Evolutionary conservation across 768 basidiomycete species (phyloP).

Genomic region (Tulasnella sp.): DNA sequence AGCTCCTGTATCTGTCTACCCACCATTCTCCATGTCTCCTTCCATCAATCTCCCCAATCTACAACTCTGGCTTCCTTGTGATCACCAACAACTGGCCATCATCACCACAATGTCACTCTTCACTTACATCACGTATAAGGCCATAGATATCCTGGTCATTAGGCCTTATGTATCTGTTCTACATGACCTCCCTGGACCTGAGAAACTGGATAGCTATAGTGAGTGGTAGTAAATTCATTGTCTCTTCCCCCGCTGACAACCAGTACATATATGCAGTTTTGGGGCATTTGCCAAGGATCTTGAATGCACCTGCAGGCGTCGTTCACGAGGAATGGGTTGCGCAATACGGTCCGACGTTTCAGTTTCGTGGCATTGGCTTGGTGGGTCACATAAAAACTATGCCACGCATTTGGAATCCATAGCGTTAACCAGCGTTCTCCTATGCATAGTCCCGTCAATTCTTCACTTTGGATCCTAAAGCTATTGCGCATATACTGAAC

Average conservation of each 20-base stretch:
- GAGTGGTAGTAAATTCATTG: slow-evolving; percentile 15
- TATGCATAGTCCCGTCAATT: background rate
- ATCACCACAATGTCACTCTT: too few species aligned
- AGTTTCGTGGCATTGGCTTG: slow-evolving; percentile 34
- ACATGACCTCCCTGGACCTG: slow-evolving; percentile 41
- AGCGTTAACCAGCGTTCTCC: too few species aligned
- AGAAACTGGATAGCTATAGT: slow-evolving; percentile 18
- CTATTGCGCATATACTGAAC: slow-evolving; percentile 1
- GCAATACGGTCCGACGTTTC: slow-evolving; percentile 39
- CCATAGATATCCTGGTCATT: background rate
- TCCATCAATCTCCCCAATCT: too few species aligned
- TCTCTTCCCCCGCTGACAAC: too few species aligned
- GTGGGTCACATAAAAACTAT: too few species aligned
- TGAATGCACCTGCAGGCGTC: slow-evolving; percentile 19
- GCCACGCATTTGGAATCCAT: too few species aligned
- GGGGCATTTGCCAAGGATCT: too few species aligned
- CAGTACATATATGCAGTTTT: slow-evolving; percentile 8
- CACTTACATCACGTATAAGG: too few species aligned
- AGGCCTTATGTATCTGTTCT: slow-evolving; percentile 30
- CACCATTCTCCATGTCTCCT: too few species aligned
- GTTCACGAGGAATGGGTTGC: slow-evolving; percentile 41
- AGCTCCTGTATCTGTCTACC: too few species aligned
- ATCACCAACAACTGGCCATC: too few species aligned
- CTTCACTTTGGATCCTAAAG: background rate
- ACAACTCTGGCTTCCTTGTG: too few species aligned